phyloP scores from a whole-genome alignment of 495 filamentous ascomycete genomes.

The Amphirosellinia nigrospora region DNA sequence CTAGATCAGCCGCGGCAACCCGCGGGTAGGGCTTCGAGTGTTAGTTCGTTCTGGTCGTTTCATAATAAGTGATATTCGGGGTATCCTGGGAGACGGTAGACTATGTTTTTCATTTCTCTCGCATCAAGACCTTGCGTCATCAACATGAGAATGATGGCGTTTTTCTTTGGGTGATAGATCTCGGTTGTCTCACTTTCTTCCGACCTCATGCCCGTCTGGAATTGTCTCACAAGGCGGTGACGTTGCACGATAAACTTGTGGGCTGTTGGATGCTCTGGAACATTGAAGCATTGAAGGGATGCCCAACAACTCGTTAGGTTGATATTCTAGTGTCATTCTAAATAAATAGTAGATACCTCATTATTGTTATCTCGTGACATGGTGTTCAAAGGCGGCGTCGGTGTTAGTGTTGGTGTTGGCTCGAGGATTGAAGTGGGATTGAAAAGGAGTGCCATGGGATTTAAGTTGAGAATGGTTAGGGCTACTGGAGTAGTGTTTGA shows the following conservation, averaged over 20 bases:
- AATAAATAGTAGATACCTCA: not conserved
- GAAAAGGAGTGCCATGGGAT: not conserved
- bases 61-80: not conserved
- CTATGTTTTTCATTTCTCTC: not conserved
- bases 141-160: not conserved
- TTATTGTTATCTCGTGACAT: not conserved
- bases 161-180: not conserved
- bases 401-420: too few species aligned
- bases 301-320: too few species aligned
- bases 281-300: too few species aligned
- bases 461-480: not conserved
- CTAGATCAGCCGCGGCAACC: not conserved
- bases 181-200: not conserved
- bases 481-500: not conserved
- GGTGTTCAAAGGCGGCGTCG: not conserved
- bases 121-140: not conserved
- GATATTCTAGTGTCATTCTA: not conserved
- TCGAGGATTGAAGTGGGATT: not conserved
- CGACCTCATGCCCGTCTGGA: not conserved
- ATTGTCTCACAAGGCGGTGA: not conserved
- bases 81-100: not conserved
- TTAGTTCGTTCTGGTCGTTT: not conserved
- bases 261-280: not conserved
- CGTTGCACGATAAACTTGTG: not conserved
- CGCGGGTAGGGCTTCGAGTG: not conserved